A percentile compares a stretch with the other conserved stretches of the same genome.
Evolutionary conservation across 2,329 filamentous ascomycete genomes (phyloP).

Genomic region (Exophiala xenobiotica): DNA sequence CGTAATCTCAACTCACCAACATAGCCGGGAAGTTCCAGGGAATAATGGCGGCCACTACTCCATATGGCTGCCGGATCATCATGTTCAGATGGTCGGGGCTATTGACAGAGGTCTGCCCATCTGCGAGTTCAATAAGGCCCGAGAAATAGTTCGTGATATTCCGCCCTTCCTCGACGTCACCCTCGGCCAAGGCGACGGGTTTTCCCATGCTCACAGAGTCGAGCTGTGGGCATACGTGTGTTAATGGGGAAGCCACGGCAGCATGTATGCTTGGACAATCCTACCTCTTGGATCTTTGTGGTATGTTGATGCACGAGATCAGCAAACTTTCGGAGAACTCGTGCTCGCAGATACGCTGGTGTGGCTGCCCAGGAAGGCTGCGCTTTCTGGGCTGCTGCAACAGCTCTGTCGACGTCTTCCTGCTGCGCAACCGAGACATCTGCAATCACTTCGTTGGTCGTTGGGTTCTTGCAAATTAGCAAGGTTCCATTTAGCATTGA

Average conservation of each 20-base stretch:
- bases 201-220: slow-evolving; percentile 83
- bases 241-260: not conserved
- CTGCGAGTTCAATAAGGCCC: slow-evolving; percentile 5
- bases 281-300: slow-evolving; percentile 53
- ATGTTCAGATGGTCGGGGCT: slow-evolving; percentile 23
- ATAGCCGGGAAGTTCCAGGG: slow-evolving; percentile 42
- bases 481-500: not conserved
- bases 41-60: slow-evolving; percentile 40
- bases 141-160: slow-evolving; percentile 12
- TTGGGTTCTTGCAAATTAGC: slow-evolving; percentile 2
- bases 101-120: slow-evolving; percentile 3
- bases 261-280: too few relatives aligned
- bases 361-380: slow-evolving; percentile 33
- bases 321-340: slow-evolving; percentile 29
- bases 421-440: not conserved
- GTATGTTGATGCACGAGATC: slow-evolving; percentile 66
- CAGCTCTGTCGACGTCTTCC: slow-evolving; percentile 24
- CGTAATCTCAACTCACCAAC: slow-evolving; percentile 6
- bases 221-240: slow-evolving; percentile 49
- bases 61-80: slow-evolving; percentile 34
- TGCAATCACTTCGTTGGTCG: not conserved
- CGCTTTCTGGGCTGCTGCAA: slow-evolving; percentile 38
- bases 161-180: slow-evolving; percentile 5
- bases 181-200: slow-evolving; percentile 58
- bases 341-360: slow-evolving; percentile 29